Conservation (phyloP, 2,329 filamentous ascomycete species). For the Aspergillus sp. region DNA sequence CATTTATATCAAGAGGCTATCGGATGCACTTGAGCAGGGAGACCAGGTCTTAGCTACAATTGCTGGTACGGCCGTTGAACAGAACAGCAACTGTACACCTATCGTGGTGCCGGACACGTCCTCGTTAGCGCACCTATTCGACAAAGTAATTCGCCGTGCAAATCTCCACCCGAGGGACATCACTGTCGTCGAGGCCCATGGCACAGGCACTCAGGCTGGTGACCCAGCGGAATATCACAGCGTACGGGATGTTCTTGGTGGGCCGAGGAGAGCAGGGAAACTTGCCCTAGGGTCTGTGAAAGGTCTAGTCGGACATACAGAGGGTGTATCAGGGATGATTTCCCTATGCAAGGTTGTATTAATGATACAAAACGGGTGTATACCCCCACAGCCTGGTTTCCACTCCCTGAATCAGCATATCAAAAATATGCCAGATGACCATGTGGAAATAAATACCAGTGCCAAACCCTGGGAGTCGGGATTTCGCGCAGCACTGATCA, state of each 20-base stretch:
- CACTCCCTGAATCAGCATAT: conserved; percentile 24
- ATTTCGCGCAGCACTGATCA: conserved; percentile 25
- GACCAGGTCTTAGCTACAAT: conserved; percentile 48
- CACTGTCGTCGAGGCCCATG: conserved; percentile 35
- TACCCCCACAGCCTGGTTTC: conserved; percentile 30
- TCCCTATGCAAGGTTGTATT: conserved; percentile 31
- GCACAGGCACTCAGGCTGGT: conserved; percentile 34
- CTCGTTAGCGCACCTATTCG: conserved; percentile 33
- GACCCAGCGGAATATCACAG: conserved; percentile 31
- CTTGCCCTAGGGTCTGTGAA: conserved; percentile 34
- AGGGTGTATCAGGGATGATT: conserved; percentile 34
- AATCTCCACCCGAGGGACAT: conserved; percentile 26
- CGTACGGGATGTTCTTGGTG: conserved; percentile 24
- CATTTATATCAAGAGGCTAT: conserved; percentile 50
- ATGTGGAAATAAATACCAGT: conserved; percentile 16
- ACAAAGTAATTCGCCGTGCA: conserved; percentile 21
- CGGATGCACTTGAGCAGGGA: conserved; percentile 48
- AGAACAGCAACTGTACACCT: conserved; percentile 30
- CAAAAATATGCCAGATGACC: conserved; percentile 11
- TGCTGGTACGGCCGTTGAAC: conserved; percentile 30
- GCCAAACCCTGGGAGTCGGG: conserved; percentile 14
- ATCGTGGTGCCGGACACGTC: conserved; percentile 20
- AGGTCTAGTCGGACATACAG: conserved; percentile 35
- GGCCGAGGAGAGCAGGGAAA: conserved; percentile 9
- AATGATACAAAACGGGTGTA: conserved; percentile 28